Base-by-base conservation (phyloP, 2,329 filamentous ascomycete genomes). In the Seiridium cupressi region DNA sequence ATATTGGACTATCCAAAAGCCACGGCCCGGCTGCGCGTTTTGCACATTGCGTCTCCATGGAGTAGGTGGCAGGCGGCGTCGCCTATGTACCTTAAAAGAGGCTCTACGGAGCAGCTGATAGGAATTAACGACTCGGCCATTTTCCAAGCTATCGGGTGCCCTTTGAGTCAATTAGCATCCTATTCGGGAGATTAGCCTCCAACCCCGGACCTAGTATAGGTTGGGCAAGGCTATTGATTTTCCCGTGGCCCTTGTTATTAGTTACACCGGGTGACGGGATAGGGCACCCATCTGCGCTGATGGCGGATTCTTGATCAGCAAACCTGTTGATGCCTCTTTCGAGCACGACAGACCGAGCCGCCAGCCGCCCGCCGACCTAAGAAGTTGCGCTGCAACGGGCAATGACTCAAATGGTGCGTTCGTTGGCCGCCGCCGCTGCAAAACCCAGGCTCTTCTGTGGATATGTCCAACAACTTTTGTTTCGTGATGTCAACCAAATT, bases 161-260 rank as follows among this genome's bases (percentile, higher is more conserved):
- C 47, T 49, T 49, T 26, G 7, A 26, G 47, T 26, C 26, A 49
- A 49, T 26, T 53, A 35, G 49, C 49, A 53, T 53, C 49, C 49
- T 35, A 35, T 53, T 53, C 34, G 35, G 34, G 49, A 18, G 18
- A 38, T 35, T 53, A 53, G 49, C 18, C 18, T 53, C 38, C 49
- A 32, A 53, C 49, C 49, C 49, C 35, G 49, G 49, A 53, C 49
- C 49, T 53, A 53, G 49, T 53, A 53, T 53, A 53, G 49, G 38
- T 53, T 35, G 34, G 38, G 32, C 31, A 32, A 53, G 49, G 49
- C 31, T 36, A 11, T 38, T n/a, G 18, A 26, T 26, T 26, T 26
- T 26, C 18, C 18, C 18, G 35, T 53, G 31, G n/a, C 34, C 7
- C 38, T 42, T 42, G 38, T 42, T 42, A 7, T 42, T 13, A 42